Percentiles rank a stretch among this genome's conserved stretches.
Evolutionary conservation across 805 yeast species (phyloP).

Genomic region (Saccharomycodes ludwigii): DNA sequence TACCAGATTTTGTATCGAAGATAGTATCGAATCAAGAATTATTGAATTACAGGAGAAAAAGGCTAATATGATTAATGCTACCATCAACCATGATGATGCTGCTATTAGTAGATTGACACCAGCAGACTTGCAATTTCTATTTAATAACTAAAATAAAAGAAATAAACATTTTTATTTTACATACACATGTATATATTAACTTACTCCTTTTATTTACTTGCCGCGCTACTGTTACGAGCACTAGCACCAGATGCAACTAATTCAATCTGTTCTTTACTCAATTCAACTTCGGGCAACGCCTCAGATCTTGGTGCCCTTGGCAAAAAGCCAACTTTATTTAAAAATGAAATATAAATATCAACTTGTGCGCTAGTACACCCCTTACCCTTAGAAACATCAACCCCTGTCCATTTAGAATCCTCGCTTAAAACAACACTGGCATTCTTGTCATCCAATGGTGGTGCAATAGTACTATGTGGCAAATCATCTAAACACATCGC

Average conservation of each 20-base stretch:
- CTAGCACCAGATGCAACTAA: conserved; percentile 58
- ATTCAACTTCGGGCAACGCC: conserved; percentile 41
- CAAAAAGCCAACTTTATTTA: conserved; percentile 70
- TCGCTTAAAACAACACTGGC: conserved; percentile 55
- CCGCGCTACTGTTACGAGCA: conserved; percentile 58
- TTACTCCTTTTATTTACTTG: too few relatives aligned
- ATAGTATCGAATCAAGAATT: conserved; percentile 91
- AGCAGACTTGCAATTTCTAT: conserved; percentile 88
- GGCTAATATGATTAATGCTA: conserved; percentile 96
- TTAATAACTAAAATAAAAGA: conserved; percentile 68
- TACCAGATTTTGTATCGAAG: conserved; percentile 88
- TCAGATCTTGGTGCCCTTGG: conserved; percentile 43
- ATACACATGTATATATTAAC: too few relatives aligned
- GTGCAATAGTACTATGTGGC: conserved; percentile 87
- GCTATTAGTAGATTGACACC: conserved; percentile 86
- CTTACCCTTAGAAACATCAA: conserved; percentile 53
- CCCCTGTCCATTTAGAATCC: conserved; percentile 54
- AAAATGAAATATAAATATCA: conserved; percentile 70
- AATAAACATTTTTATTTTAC: neutral
- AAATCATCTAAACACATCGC: conserved; percentile 90
- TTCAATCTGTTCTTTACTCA: conserved; percentile 45
- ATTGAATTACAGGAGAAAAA: conserved; percentile 94
- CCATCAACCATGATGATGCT: conserved; percentile 82
- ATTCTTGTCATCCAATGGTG: conserved; percentile 83
- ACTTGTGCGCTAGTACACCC: conserved; percentile 62